phyloP scores from a whole-genome alignment of 805 yeast genomes.

The Yarrowia sp. region DNA sequence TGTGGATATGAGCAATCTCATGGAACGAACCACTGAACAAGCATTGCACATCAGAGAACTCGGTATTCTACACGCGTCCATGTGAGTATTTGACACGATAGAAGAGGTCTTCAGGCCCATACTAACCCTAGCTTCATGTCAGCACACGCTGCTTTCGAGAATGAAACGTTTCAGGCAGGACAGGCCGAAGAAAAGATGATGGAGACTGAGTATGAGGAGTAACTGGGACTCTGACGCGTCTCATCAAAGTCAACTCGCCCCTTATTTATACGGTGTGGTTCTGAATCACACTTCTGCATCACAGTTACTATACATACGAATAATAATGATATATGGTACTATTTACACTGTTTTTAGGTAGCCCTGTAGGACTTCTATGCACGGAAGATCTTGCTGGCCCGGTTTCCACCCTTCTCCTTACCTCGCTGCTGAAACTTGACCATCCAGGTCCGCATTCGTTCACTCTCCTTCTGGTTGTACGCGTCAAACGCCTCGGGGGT shows the following conservation, averaged over 20 bases:
- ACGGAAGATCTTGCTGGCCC: not conserved
- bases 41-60: conserved; percentile 50
- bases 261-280: not conserved
- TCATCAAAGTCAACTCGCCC: not conserved
- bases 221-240: not conserved
- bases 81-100: conserved; percentile 37
- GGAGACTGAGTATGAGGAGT: conserved; percentile 12
- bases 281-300: not conserved
- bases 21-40: conserved; percentile 51
- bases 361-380: not conserved
- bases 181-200: conserved; percentile 20
- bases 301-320: not conserved
- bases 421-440: conserved; percentile 16
- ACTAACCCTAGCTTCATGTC: conserved; percentile 16
- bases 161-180: conserved; percentile 8
- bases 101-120: not conserved
- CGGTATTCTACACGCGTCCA: conserved; percentile 56
- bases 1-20: conserved; percentile 49
- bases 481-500: conserved; percentile 1
- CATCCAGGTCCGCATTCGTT: conserved; percentile 20
- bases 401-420: conserved; percentile 12
- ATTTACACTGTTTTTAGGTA: not conserved
- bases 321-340: not conserved
- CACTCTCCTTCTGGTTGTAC: conserved; percentile 14
- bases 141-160: conserved; percentile 14